These are phyloP conservation scores for Talaromyces sp. DNA, from an alignment of 2,329 filamentous ascomycete species.

Conservation along the genomic window DNA sequence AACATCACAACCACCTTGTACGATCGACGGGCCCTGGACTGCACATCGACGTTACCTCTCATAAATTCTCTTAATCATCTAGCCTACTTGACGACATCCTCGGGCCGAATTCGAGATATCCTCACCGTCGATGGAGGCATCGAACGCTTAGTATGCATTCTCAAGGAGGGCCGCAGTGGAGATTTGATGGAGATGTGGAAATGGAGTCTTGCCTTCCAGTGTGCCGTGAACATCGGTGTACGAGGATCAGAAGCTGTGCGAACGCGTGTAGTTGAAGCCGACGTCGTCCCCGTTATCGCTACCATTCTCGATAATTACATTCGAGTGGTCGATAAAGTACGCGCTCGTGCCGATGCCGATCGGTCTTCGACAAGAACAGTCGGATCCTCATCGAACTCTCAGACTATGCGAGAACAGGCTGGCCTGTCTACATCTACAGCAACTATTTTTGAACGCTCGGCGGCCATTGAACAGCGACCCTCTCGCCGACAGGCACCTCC, in stretches of 20 bases:
- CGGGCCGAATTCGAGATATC: slow-evolving; percentile 94
- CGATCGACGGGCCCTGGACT: slow-evolving; percentile 94
- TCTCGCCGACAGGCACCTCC: slow-evolving; percentile 77
- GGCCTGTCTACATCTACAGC: slow-evolving; percentile 18
- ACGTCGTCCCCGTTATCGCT: slow-evolving; percentile 98
- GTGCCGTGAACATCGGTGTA: slow-evolving; percentile 97
- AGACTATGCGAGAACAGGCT: slow-evolving; percentile 25
- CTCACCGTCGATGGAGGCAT: slow-evolving; percentile 98
- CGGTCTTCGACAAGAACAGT: slow-evolving; percentile 46
- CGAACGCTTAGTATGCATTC: slow-evolving; percentile 91
- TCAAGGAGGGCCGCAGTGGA: slow-evolving; percentile 94
- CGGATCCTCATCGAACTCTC: slow-evolving; percentile 24
- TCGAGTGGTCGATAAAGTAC: slow-evolving; percentile 87
- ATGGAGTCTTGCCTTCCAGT: slow-evolving; percentile 98
- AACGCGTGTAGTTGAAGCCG: slow-evolving; percentile 92
- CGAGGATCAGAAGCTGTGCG: slow-evolving; percentile 90
- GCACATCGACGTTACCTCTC: slow-evolving; percentile 92
- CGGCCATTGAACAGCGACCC: slow-evolving; percentile 55
- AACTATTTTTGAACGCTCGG: slow-evolving; percentile 46
- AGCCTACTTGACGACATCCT: slow-evolving; percentile 96
- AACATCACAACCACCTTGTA: slow-evolving; percentile 98
- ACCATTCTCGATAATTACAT: slow-evolving; percentile 99
- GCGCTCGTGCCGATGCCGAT: slow-evolving; percentile 79
- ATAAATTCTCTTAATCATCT: slow-evolving; percentile 99
- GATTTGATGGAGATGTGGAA: slow-evolving; percentile 99